A percentile compares a stretch with the other conserved stretches of the same genome.
Evolutionary conservation across 2,329 filamentous ascomycete species (phyloP).

Genomic region (Lomentospora prolificans): DNA sequence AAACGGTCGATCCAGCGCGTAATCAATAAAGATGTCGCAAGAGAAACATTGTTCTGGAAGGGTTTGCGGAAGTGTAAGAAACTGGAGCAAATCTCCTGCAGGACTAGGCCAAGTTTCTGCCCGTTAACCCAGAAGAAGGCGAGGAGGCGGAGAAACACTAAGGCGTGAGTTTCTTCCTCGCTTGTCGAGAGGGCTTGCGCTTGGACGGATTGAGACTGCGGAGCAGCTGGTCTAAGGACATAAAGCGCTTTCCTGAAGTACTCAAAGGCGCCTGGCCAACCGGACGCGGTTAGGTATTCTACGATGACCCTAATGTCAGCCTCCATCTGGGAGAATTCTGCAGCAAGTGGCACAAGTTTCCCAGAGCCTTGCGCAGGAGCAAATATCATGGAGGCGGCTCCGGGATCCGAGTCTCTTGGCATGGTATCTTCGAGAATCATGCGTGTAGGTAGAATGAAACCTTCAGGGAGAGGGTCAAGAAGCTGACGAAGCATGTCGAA

Average conservation of each 20-base stretch:
- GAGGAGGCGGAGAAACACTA: slow-evolving; percentile 48
- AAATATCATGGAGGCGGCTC: neutral
- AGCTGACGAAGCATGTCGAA: slow-evolving; percentile 47
- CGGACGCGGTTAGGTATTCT: slow-evolving; percentile 56
- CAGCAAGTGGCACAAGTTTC: neutral
- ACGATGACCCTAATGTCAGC: slow-evolving; percentile 44
- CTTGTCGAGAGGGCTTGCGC: slow-evolving; percentile 19
- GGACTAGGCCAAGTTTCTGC: slow-evolving; percentile 48
- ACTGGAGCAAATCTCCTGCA: slow-evolving; percentile 57
- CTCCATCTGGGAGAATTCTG: slow-evolving; percentile 33
- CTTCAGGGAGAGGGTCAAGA: slow-evolving; percentile 49
- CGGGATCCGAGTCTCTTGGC: neutral
- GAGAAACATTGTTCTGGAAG: slow-evolving; percentile 54
- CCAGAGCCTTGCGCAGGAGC: neutral
- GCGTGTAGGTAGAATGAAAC: slow-evolving; percentile 43
- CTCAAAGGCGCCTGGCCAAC: slow-evolving; percentile 50
- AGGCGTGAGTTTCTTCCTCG: slow-evolving; percentile 41
- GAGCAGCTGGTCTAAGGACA: slow-evolving; percentile 33
- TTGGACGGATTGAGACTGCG: neutral
- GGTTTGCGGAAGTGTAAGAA: slow-evolving; percentile 56
- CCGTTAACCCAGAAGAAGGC: slow-evolving; percentile 57
- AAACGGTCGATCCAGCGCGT: slow-evolving; percentile 56
- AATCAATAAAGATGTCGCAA: slow-evolving; percentile 53
- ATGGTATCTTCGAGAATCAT: slow-evolving; percentile 35
- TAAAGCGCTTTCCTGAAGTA: slow-evolving; percentile 45